Percentiles rank a stretch among this genome's conserved stretches.
Conservation (phyloP, 768 basidiomycete species). For the Hygrocybe punicea region DNA sequence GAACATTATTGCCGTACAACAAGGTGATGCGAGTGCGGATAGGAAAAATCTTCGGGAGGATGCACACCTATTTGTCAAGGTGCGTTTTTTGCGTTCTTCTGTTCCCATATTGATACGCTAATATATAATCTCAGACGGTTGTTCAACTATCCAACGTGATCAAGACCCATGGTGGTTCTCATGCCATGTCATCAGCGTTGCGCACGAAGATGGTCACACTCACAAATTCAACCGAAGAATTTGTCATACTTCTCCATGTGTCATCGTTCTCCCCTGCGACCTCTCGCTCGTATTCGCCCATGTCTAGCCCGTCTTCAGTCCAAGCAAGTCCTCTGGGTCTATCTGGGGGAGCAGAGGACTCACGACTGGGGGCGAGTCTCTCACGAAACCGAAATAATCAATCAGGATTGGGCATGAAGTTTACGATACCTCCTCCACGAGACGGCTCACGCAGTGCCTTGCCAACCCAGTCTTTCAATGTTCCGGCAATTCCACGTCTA, state of each 20-base stretch:
- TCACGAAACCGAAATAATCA: conserved; percentile 60
- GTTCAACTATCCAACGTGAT: conserved; percentile 72
- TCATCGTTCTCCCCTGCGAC: conserved; percentile 71
- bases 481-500: conserved; percentile 32
- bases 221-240: conserved; percentile 81
- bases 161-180: conserved; percentile 59
- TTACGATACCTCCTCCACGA: conserved; percentile 29
- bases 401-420: conserved; percentile 42
- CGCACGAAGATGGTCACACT: conserved; percentile 71
- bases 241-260: conserved; percentile 81
- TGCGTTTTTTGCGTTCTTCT: conserved; percentile 27
- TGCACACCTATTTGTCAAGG: conserved; percentile 80
- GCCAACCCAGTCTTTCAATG: conserved; percentile 47
- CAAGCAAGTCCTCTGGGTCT: conserved; percentile 13
- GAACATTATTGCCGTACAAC: conserved; percentile 56
- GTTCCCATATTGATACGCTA: background rate
- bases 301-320: conserved; percentile 37
- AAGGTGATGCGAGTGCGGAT: conserved; percentile 52
- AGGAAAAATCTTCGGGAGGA: conserved; percentile 68
- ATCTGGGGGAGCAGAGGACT: conserved; percentile 40
- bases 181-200: conserved; percentile 52
- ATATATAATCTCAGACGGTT: conserved; percentile 50
- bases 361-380: conserved; percentile 50
- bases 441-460: conserved; percentile 55
- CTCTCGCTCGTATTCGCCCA: conserved; percentile 58